phyloP scores from a whole-genome alignment of 106 monocot genomes.

The Dioscorea alata region DNA sequence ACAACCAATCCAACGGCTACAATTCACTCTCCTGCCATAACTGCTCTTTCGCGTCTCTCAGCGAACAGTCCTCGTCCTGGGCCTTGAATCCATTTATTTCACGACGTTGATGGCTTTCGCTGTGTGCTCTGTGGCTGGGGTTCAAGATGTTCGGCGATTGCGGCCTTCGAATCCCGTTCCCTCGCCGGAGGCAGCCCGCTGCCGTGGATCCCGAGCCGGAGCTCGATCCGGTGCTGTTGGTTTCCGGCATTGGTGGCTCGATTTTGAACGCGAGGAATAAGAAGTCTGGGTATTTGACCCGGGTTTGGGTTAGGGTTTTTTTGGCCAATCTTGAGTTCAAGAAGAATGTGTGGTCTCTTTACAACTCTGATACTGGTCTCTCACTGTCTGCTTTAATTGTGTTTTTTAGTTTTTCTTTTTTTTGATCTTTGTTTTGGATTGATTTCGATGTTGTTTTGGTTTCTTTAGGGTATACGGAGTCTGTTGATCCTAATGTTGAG shows the following conservation, averaged over 20 bases:
- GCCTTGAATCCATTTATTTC: no score
- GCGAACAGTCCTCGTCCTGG: no score
- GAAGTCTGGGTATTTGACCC: conserved; percentile 30
- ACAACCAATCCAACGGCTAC: no score
- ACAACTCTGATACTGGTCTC: conserved; percentile 65
- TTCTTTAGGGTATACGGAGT: conserved; percentile 60
- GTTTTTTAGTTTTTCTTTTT: not conserved
- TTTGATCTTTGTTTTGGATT: not conserved
- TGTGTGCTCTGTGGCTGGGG: no score
- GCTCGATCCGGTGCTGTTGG: conserved; percentile 68
- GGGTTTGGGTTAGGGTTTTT: conserved; percentile 82
- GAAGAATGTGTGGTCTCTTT: conserved; percentile 68
- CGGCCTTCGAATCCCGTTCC: conserved; percentile 15
- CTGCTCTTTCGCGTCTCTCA: no score
- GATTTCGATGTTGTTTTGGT: not conserved
- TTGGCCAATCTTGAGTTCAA: conserved; percentile 72
- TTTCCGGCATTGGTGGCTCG: conserved; percentile 83
- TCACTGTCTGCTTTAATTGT: not conserved
- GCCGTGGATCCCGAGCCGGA: conserved; percentile 4
- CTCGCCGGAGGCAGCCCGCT: conserved; percentile 10
- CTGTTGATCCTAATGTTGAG: conserved; percentile 51
- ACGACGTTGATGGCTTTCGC: no score
- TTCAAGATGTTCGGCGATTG: conserved; percentile 16
- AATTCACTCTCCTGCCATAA: no score
- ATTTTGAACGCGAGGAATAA: conserved; percentile 65